Base-by-base conservation (phyloP, 2,329 filamentous ascomycete genomes). In the Fusarium marasasianum region DNA sequence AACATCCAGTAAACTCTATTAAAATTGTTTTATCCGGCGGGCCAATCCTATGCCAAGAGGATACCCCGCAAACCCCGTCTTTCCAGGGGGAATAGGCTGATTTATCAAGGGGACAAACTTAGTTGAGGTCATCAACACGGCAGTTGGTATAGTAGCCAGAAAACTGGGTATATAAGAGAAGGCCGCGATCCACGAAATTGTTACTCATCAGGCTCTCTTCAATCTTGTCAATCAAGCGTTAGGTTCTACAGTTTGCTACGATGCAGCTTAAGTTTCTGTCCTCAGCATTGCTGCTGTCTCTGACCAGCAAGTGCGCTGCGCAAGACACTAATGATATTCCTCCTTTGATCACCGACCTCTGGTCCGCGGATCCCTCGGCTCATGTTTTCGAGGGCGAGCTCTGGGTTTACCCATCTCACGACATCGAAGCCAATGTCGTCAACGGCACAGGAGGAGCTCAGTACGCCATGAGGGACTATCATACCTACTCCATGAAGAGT, bases 301-400 rank as follows among this genome's bases (percentile, higher is more conserved):
- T 58, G 41, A 38, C 33, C 24, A 29, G 41, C 20, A 58, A 17
- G 5, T 20, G 55, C 41, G 33, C 20, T 29, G 51, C 35, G 1
- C 51, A 54, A 50, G 41, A 48, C 24, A 50, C 55, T 12, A 48
- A 56, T 45, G 54, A 58, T 1, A 48, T 48, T 4, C 33, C 43
- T 12, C 67, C 67, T 7, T 9, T 70, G 20, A 40, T 70, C 58
- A 70, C 67, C 8, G 56, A 29, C 5, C 41, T 60, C n/a, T 70
- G 65, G 65, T 65, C 43, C 1, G 67, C 67, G 13, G 67, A 70
- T 40, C 66, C 67, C 11, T 70, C 67, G 11, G 67, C 66, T 20
- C 67, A 70, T 14, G 67, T 70, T 43, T 70, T 70, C 4, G 50
- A 70, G 6, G 59, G 58, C 18, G 54, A 48, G 13, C 26, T 70